Evolutionary conservation across 306 rosid genomes (phyloP).

Genomic region (Cucurbita argyrosperma): DNA sequence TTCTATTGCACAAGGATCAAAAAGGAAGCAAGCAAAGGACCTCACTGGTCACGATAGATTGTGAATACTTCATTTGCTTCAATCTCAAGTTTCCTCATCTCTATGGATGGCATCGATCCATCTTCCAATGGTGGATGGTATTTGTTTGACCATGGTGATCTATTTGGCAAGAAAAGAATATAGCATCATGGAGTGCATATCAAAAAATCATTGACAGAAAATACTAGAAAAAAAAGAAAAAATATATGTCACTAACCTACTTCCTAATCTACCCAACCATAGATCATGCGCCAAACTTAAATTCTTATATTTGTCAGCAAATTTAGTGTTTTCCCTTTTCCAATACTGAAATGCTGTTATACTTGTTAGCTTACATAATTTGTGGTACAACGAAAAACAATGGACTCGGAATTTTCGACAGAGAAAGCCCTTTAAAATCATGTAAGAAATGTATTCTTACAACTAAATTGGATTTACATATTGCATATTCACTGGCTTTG

Average conservation of each 20-base stretch:
- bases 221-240: background rate
- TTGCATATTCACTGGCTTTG: background rate
- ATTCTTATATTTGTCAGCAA: background rate
- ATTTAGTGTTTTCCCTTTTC: background rate
- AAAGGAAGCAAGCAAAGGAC: constrained; percentile 82
- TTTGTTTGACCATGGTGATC: constrained; percentile 96
- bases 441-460: background rate
- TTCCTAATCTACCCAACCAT: background rate
- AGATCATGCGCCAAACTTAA: background rate
- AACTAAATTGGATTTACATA: background rate
- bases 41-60: constrained; percentile 99
- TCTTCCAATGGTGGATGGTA: constrained; percentile 80
- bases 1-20: constrained; percentile 8
- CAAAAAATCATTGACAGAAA: background rate
- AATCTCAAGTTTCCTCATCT: constrained; percentile 78
- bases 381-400: background rate
- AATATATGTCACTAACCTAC: background rate
- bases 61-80: constrained; percentile 92
- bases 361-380: background rate
- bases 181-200: background rate
- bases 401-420: background rate
- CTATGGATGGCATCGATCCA: constrained; percentile 62
- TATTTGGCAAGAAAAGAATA: constrained; percentile 14
- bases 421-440: background rate
- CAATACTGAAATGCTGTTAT: background rate